Base-by-base conservation (phyloP, 2,329 filamentous ascomycete species). In the Epichloe gansuensis region DNA sequence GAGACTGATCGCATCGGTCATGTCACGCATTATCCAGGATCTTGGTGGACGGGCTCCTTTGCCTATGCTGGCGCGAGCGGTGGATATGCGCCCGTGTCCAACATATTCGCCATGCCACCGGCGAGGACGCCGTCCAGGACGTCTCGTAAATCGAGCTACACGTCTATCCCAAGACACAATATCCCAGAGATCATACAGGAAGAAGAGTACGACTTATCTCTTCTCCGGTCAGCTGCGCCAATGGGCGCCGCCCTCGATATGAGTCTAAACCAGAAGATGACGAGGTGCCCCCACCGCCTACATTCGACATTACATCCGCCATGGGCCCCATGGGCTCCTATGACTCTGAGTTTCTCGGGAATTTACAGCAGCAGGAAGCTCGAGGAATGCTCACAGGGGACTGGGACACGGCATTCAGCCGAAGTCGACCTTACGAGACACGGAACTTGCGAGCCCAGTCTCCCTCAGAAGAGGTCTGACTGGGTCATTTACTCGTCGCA, bases 341-440 rank as follows among this genome's bases (percentile, higher is more conserved):
- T 43, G 73, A 76, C 48, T 63, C 69, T 6, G 69, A 63, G 5
- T 77, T 77, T 48, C 55, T 75, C 42, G 69, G 63, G 55, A 66
- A 66, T 2, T 59, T 77, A 13, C 75, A 78, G 58, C 67, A 72
- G 42, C 72, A 78, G 55, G 80, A 83, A 60, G 74, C 77, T 2
- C 71, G 66, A 7, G 80, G 79, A 2, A 71, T 67, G 38, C 64
- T 83, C 28, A 82, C 78, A 0, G 77, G 78, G 81, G 80, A 0
- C 59, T 83, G 11, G 80, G 81, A 2, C 65, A 68, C 37, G 81
- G 80, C 2, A 75, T 78, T 56, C 69, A 63, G 28, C 70, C 77
- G 0, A 70, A 74, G 28, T 65, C 70, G 3, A 73, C 63, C 2
- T 66, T 83, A 17, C 73, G 65, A 23, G 73, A 75, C 58, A 70